These are phyloP conservation scores for Colletotrichum lindemuthianum DNA, from an alignment of 2,329 filamentous ascomycete species.

Conservation along the genomic window DNA sequence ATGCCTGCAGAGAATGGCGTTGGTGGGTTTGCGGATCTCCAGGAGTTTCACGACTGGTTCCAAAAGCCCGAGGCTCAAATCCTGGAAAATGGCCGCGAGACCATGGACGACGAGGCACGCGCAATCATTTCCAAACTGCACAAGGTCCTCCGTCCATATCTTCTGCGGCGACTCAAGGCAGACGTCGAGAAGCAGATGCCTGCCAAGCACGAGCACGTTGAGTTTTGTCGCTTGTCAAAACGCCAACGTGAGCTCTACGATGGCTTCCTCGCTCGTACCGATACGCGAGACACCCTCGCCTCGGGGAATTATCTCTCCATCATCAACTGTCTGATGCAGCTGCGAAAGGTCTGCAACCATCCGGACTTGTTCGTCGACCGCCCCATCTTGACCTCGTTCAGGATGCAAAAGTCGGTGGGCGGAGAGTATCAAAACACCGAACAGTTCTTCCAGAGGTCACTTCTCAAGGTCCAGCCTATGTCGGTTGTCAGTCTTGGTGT, in stretches of 20 bases:
- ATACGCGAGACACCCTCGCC: conserved; percentile 87
- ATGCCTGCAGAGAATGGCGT: conserved; percentile 91
- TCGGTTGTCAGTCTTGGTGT: conserved; percentile 77
- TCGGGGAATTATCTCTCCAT: conserved; percentile 98
- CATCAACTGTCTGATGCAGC: conserved; percentile 97
- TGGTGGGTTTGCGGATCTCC: conserved; percentile 91
- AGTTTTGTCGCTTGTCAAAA: conserved; percentile 94
- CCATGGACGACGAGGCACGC: conserved; percentile 93
- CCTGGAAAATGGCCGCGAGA: conserved; percentile 90
- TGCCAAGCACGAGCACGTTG: conserved; percentile 95
- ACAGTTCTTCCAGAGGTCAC: conserved; percentile 70
- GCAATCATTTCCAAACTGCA: conserved; percentile 93
- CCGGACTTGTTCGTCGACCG: conserved; percentile 96
- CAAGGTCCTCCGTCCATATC: conserved; percentile 90
- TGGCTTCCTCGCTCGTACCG: conserved; percentile 89
- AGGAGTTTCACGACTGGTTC: conserved; percentile 96
- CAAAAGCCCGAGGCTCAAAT: conserved; percentile 96
- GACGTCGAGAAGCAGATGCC: conserved; percentile 99
- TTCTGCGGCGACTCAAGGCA: conserved; percentile 89
- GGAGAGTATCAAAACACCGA: conserved; percentile 81
- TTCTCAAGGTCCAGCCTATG: conserved; percentile 72
- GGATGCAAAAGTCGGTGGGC: conserved; percentile 82
- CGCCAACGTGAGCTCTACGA: conserved; percentile 96
- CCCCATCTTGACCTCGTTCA: conserved; percentile 96
- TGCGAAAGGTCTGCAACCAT: conserved; percentile 98